phyloP scores from a whole-genome alignment of 352 stramenopile species.

The Blastocystis sp. region DNA sequence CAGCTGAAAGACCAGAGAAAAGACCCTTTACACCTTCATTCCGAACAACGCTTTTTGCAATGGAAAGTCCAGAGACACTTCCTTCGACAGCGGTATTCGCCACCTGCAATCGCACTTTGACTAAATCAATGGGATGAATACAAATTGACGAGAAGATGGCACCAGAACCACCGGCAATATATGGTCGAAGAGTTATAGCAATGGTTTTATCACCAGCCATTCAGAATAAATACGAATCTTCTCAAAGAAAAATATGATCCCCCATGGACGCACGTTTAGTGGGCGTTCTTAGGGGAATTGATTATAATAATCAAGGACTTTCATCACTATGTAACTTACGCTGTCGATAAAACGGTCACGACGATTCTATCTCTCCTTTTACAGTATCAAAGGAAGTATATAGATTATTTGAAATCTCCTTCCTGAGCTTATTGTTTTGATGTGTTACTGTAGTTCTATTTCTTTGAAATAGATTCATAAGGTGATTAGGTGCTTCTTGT shows the following conservation, averaged over 20 bases:
- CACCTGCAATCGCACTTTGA: constrained; percentile 84
- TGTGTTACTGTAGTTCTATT: too few species aligned
- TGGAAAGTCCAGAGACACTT: constrained; percentile 77
- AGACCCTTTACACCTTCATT: constrained; percentile 80
- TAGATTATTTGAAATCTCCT: too few species aligned
- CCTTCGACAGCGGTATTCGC: constrained; percentile 73
- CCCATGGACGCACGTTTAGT: background rate
- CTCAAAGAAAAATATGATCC: constrained; percentile 4
- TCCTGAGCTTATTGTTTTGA: too few species aligned
- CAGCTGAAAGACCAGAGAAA: constrained; percentile 80
- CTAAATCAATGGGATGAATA: constrained; percentile 84
- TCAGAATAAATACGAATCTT: background rate
- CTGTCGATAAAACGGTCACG: background rate
- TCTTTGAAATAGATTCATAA: too few species aligned
- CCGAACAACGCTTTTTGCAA: constrained; percentile 78
- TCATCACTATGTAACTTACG: background rate
- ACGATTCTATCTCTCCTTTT: too few species aligned
- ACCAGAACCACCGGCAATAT: constrained; percentile 53
- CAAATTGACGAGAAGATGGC: constrained; percentile 63
- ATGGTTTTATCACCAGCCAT: constrained; percentile 17
- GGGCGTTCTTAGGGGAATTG: background rate
- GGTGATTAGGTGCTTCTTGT: too few species aligned
- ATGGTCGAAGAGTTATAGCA: constrained; percentile 22
- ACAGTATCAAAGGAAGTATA: too few species aligned
- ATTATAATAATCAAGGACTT: constrained; percentile 31